phyloP scores from a whole-genome alignment of 305 asterid species.

The Striga hermonthica region DNA sequence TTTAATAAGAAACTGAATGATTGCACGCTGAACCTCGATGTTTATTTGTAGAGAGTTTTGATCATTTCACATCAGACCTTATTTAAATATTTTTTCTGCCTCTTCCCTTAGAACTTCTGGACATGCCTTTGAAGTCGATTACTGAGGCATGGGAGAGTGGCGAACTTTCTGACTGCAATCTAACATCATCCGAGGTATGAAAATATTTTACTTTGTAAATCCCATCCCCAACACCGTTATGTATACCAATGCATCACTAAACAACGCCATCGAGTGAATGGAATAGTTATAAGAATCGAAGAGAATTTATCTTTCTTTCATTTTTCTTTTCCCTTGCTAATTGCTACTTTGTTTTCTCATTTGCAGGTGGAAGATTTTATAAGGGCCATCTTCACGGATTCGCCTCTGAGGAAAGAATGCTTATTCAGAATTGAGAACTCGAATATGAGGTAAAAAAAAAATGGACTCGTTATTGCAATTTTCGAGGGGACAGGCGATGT shows the following conservation, averaged over 20 bases:
- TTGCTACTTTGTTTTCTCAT: conserved; percentile 13
- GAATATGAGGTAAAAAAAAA: conserved; percentile 21
- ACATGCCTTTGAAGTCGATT: conserved; percentile 81
- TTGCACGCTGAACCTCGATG: neutral
- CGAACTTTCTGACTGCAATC: conserved; percentile 66
- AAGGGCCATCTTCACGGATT: conserved; percentile 73
- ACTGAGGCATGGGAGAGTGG: conserved; percentile 86
- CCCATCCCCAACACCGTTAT: neutral
- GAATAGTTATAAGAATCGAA: no score
- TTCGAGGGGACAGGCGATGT: neutral
- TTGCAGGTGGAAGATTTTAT: conserved; percentile 73
- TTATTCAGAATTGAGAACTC: conserved; percentile 53
- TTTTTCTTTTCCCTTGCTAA: no score
- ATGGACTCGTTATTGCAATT: neutral
- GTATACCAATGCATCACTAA: neutral
- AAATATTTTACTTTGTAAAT: neutral
- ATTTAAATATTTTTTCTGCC: conserved; percentile 12
- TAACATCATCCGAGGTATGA: conserved; percentile 67
- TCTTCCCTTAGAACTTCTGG: conserved; percentile 64
- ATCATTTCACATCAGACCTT: neutral
- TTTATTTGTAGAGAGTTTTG: neutral
- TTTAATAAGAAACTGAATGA: neutral
- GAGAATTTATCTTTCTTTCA: no score
- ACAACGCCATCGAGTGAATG: neutral
- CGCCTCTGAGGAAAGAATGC: conserved; percentile 78